Evolutionary conservation across 176 grass and related monocot species (phyloP).

Genomic region (Dendrocalamus sinicus): DNA sequence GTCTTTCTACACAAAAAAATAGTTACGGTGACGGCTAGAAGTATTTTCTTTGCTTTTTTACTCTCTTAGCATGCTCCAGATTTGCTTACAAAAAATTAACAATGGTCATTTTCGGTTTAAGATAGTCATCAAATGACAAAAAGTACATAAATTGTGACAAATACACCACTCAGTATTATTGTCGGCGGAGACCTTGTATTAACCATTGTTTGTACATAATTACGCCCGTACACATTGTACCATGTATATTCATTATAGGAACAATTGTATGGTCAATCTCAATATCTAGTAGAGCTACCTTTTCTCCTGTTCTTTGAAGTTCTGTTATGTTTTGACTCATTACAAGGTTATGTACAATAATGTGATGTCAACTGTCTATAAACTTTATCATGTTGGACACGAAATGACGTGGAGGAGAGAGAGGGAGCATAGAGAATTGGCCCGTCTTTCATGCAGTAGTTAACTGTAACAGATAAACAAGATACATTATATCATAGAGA

Average conservation of each 20-base stretch:
- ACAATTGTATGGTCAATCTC: not conserved
- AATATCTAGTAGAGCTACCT: not conserved
- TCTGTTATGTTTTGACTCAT: rapidly evolving
- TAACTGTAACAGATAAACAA: no score
- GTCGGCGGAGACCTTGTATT: not conserved
- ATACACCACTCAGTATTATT: not conserved
- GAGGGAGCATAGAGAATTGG: no score
- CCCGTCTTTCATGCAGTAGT: no score
- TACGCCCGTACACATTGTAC: no score
- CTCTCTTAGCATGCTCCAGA: not conserved
- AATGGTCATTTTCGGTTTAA: not conserved
- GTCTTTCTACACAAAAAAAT: not conserved
- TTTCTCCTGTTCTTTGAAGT: not conserved
- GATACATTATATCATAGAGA: no score
- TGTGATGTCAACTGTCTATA: no score
- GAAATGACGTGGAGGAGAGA: no score
- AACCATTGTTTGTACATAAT: not conserved
- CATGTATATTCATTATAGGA: not conserved
- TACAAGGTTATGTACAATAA: not conserved
- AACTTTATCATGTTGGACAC: no score
- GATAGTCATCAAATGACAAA: not conserved
- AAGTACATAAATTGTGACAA: not conserved
- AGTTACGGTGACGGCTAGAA: no score
- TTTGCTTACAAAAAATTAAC: not conserved
- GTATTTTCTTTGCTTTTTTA: not conserved